Evolutionary conservation across 2,329 filamentous ascomycete species (phyloP), one percentile per base, ranked within the genome.

Genomic region (Colletotrichum sp.): DNA sequence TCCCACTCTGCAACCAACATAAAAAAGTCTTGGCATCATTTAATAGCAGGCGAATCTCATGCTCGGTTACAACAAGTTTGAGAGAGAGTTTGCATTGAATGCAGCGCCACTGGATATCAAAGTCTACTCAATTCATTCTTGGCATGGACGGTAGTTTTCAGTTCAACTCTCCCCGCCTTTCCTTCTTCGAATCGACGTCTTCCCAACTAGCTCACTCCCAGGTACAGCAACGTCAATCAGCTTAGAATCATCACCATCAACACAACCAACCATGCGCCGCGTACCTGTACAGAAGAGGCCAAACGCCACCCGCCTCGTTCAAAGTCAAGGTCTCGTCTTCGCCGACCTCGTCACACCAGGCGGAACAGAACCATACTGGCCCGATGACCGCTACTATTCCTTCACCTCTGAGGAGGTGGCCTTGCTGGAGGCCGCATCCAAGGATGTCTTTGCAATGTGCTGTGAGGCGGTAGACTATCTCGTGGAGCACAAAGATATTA

Each of bases 371-470:
- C 69, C 62, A 3, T 72, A 72, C 52, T 72, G 70, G 70, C 70
- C 70, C 18, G 70, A 72, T n/a, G n/a, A 72, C 10, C 49, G 70
- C 15, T 72, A 72, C 34, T 72, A 72, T 15, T 72, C 70, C 13
- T 72, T 72, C 15, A 60, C 63, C 1, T 26, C 12, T 6, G 52
- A 60, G 34, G 70, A 72, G 18, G 24, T 68, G 9, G 15, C 24
- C 1, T 64, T 72, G 15, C n/a, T 72, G 3, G 70, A 72, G 12
- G 18, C 6, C 13, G 70, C 70, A n/a, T 18, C 70, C n/a, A 44
- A 44, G 13, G 70, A 72, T 18, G 52, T 72, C 3, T 72, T 72
- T 13, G 52, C 24, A 8, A 72, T 72, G 70, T 72, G 70, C 63
- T 72, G 70, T 2, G 52, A 68, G 52, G 70, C 70, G 15, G 70